Evolutionary conservation across 1,284 basidiomycete genomes (phyloP).

Genomic region (Marasmius fiardii): DNA sequence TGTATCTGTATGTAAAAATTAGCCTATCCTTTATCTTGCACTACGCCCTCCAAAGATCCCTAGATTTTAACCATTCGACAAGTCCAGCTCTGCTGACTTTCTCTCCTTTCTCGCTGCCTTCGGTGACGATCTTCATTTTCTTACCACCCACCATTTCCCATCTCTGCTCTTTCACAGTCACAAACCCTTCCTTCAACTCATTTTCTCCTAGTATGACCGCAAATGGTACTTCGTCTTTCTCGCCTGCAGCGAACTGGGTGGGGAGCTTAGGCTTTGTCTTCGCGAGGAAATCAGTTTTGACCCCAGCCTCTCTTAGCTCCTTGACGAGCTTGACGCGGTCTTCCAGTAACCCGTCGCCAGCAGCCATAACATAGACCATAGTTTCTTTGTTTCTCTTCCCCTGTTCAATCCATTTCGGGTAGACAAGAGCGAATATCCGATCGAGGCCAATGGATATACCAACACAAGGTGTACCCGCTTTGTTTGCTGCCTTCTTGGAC

Average conservation of each 20-base stretch:
- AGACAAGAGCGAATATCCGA: constrained; percentile 92
- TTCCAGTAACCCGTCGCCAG: constrained; percentile 86
- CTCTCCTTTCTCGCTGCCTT: constrained; percentile 61
- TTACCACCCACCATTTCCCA: constrained; percentile 76
- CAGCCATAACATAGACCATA: constrained; percentile 91
- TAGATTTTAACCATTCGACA: constrained; percentile 63
- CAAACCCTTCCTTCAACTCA: constrained; percentile 81
- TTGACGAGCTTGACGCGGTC: constrained; percentile 85
- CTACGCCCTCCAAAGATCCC: constrained; percentile 43
- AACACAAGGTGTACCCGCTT: constrained; percentile 83
- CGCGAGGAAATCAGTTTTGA: constrained; percentile 94
- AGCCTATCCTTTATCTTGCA: background rate
- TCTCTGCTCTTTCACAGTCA: constrained; percentile 90
- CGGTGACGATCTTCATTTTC: constrained; percentile 59
- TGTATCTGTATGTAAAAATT: background rate
- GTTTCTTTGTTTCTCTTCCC: constrained; percentile 88
- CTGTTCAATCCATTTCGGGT: constrained; percentile 79
- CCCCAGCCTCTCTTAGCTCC: constrained; percentile 83
- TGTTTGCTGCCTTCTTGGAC: constrained; percentile 35
- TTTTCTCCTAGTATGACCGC: constrained; percentile 88
- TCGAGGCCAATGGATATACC: constrained; percentile 95
- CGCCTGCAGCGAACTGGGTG: constrained; percentile 89
- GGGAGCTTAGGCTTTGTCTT: constrained; percentile 89
- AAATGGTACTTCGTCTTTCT: constrained; percentile 89
- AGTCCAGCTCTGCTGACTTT: constrained; percentile 69